Base-by-base conservation (phyloP, 148 eudicot species). In the Pouteria glomerata region DNA sequence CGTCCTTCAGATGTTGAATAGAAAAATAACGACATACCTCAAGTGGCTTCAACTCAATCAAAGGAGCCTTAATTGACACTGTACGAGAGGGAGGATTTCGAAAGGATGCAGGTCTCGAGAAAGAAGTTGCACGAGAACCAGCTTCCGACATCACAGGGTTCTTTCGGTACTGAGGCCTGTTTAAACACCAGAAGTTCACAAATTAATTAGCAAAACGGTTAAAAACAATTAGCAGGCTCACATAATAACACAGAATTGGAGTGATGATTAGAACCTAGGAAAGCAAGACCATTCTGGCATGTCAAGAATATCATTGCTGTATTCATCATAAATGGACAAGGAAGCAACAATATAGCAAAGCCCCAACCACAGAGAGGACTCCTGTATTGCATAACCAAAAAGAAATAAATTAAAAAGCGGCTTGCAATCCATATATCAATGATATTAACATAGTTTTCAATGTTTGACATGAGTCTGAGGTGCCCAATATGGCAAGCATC, bases 281-380 rank as follows among this genome's bases (percentile, higher is more conserved):
- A 91, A 88, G 83, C 98, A 95, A 61, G 98, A 79, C 37, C 98
- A 96, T 85, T 88, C 97, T 1, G 86, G 86, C 93, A 91, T 83
- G 83, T 91, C 93, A 61, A 91, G 91, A 51, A 89, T 61, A 75
- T 95, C 98, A 59, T 95, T 95, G 81, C 90, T 89, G 85, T 95
- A 95, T 64, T 95, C 98, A 27, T 95, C 98, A 68, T 81, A 95
- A 24, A 91, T 86, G 69, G 97, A 92, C 72, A 89, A 74, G 11
- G 93, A 81, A 67, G 97, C 88, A 53, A 91, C 74, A 58, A 86
- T 69, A 83, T 89, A 95, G 69, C 85, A 73, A 35, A 95, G 82
- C 71, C 98, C 98, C 67, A 77, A 72, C 90, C 89, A 80, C 51
- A 94, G 52, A 51, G 98, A 94, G 29, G 90, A 89, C 79, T 94